Percentiles rank a stretch among this genome's conserved stretches.
phyloP scores from a whole-genome alignment of 305 asterid genomes.

The Rubia peregrina region DNA sequence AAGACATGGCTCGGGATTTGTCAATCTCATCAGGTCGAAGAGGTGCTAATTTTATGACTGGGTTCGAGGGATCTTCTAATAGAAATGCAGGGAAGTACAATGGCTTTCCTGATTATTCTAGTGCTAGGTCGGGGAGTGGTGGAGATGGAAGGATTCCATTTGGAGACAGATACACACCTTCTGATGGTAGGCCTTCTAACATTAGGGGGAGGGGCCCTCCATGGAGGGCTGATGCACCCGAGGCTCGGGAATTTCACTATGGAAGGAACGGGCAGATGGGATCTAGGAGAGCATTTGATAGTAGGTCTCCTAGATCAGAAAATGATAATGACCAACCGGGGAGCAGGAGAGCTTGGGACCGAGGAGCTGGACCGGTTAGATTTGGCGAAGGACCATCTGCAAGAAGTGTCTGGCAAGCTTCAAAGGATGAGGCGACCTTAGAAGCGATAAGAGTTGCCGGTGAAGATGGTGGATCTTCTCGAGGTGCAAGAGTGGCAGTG shows the following conservation, averaged over 20 bases:
- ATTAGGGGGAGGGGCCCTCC: slow-evolving; percentile 62
- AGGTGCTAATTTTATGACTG: slow-evolving; percentile 42
- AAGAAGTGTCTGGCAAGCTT: slow-evolving; percentile 99
- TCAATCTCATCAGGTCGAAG: slow-evolving; percentile 75
- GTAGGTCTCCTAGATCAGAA: slow-evolving; percentile 56
- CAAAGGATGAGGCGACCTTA: slow-evolving; percentile 95
- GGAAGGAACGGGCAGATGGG: slow-evolving; percentile 63
- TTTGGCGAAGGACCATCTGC: slow-evolving; percentile 99
- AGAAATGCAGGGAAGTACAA: slow-evolving; percentile 67
- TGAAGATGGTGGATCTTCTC: slow-evolving; percentile 67
- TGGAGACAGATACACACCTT: slow-evolving; percentile 62
- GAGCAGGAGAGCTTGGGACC: slow-evolving; percentile 76
- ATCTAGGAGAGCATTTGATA: slow-evolving; percentile 49
- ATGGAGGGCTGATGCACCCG: slow-evolving; percentile 71
- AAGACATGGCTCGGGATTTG: slow-evolving; percentile 91
- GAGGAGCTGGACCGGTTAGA: slow-evolving; percentile 67
- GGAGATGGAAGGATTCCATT: slow-evolving; percentile 52
- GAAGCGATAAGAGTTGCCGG: slow-evolving; percentile 98
- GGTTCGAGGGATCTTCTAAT: slow-evolving; percentile 62
- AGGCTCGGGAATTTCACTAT: slow-evolving; percentile 61
- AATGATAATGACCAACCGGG: slow-evolving; percentile 56
- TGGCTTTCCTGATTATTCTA: slow-evolving; percentile 74
- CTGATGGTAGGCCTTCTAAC: slow-evolving; percentile 52
- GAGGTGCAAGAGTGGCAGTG: slow-evolving; percentile 68
- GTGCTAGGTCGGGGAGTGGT: slow-evolving; percentile 62